Base-by-base conservation (phyloP, 2,329 filamentous ascomycete genomes). In the Trichoderma cornu-damae region DNA sequence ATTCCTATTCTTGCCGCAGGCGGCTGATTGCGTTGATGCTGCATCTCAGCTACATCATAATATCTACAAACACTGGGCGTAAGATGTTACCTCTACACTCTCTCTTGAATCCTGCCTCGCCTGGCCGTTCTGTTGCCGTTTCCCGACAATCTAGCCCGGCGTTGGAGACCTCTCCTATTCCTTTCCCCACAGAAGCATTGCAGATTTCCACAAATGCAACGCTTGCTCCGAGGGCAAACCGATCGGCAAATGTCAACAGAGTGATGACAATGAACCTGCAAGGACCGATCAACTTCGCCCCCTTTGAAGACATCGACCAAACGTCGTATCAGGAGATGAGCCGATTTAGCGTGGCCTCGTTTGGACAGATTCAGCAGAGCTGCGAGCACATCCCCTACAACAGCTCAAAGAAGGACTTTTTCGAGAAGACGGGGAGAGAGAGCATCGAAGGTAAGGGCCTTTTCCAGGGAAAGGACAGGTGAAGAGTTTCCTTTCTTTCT, bases 391-490 rank as follows among this genome's bases (percentile, higher is more conserved):
- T 96, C 59, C 93, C 93, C 0, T 97, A 97, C 73, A 92, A 90
- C 67, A 96, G 92, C 69, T 89, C 90, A 63, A 97, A 96, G 78
- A 96, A 95, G 71, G 82, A 87, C 60, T 96, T 96, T 66, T 82
- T 86, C 61, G 83, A 87, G 62, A 95, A 90, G 76, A 97, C 93
- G 3, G 90, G 90, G 1, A 79, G 91, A 54, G 89, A 95, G 64
- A 88, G 87, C 60, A 95, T 96, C 64, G 88, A 96, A 80, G 89
- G 93, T 94, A 76, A 67, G 70, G 59, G 32, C 12, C n/a, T n/a
- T 4, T 22, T 6, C 14, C 6, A 18, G 16, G 7, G 26, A 34
- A n/a, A 12, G 6, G 24, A 3, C 14, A 12, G 20, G 3, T 4
- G 18, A 24, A 30, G 28, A 3, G 6, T 30, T 30, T 2, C 28